Evolutionary conservation across 73 alveolate species (phyloP), one percentile per base, ranked within the genome.

Genomic region (Tetrahymena borealis): DNA sequence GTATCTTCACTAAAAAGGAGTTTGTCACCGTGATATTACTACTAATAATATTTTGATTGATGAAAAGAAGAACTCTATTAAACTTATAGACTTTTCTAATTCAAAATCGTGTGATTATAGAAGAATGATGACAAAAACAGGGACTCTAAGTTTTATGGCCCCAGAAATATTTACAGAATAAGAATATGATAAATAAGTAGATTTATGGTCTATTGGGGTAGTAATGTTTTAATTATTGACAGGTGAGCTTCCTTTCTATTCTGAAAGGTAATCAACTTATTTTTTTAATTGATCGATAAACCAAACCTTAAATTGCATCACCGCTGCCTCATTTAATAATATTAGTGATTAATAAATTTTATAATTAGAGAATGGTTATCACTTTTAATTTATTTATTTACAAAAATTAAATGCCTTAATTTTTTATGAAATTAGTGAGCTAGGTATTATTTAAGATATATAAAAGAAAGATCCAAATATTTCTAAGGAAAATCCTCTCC

Each of bases 141-240:
- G 98, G 7, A 95, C 98, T 8, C 35, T 94, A 90, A 92, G 95
- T 90, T 96, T 94, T 90, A 96, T 96, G 94, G 98, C 98, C 12
- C 98, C 98, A 10, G 98, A 96, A 91, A 92, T 96, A 36, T 96
- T 96, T 79, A 78, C 90, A 28, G 97, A 96, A 15, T 40, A 60
- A 90, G 94, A 91, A 36, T 92, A 94, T 91, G 98, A 96, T 10
- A 60, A 40, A 24, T 33, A 94, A 78, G 96, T 96, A 37, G 98
- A 96, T 93, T 79, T 93, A 91, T 96, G 96, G 96, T 95, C 97
- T 24, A 39, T 96, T 39, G 98, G 98, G 13, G 93, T 96, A 39
- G 94, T 96, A 31, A 40, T 94, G 91, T 96, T 32, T 93, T 95
- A 95, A 94, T 91, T 96, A 94, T 91, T 91, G 77, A 94, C 96